Base-by-base conservation (phyloP, 1,284 basidiomycete genomes). In the Schizopora paradoxa region DNA sequence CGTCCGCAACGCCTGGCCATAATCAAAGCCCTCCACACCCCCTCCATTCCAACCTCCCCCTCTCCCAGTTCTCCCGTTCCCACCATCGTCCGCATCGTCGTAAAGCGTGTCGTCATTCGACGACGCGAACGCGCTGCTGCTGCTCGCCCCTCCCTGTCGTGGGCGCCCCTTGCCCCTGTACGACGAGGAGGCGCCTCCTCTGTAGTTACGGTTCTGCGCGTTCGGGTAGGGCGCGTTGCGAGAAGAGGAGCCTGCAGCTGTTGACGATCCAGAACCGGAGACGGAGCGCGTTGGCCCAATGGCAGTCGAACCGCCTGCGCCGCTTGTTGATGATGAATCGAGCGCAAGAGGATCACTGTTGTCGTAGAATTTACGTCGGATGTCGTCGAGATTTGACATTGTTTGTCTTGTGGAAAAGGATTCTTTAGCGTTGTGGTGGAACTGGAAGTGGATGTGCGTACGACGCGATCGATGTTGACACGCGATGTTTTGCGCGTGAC, bases 61-160 rank as follows among this genome's bases (percentile, higher is more conserved):
- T 16, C 22, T 23, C 59, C 34, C 34, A 7, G 16, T 8, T 5
- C 33, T 18, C 16, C 34, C 34, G 25, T 34, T 16, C 4, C 16
- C 29, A 45, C 25, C 44, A 35, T 43, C 49, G 37, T 42, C 44
- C 16, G 38, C 27, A 31, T 40, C 51, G 43, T 37, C 35, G 10
- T 21, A 37, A 5, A 33, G 28, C 6, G 41, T 28, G 18, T 25
- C 26, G 29, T 21, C 13, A 33, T 18, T 32, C 35, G 14, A 13
- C 23, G 16, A n/a, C 22, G 14, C 21, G 21, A 26, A 21, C 21
- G 18, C 21, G 37, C 11, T 6, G 6, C 38, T 26, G 18, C 2
- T 22, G 28, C 14, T 33, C 16, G 19, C 5, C 13, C 21, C 26
- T 22, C 36, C 25, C 13, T 29, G 25, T 16, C 23, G 18, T 22